Evolutionary conservation across 2,329 filamentous ascomycete genomes (phyloP), one percentile per base, ranked within the genome.

Genomic region (Truncatella angustata): DNA sequence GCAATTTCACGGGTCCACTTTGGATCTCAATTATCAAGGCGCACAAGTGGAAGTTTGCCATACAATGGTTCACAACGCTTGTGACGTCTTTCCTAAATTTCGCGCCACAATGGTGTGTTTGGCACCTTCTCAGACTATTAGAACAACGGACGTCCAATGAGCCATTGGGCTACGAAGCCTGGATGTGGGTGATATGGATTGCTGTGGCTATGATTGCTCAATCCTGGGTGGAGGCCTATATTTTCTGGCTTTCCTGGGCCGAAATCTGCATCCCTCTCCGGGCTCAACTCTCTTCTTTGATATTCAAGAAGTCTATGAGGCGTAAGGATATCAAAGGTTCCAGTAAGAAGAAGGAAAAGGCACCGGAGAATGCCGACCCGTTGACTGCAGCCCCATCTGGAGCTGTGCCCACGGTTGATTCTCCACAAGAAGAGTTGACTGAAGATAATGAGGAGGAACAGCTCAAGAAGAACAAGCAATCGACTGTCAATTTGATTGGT

Each of bases 301-400:
- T 93, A 14, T 93, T 92, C 60, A 81, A 86, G 54, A 94, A 94
- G 66, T 81, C 87, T 0, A 83, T 91, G 76, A 79, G 86, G 39
- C 80, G 86, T 45, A 93, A 93, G 65, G 89, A 92, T 65, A 82
- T 89, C 36, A 90, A 91, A 64, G 79, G 82, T 10, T 75, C 80
- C 4, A 74, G 73, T 32, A 84, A 80, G 61, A 75, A 66, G 40
- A 74, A 73, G 45, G 70, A 72, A 30, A 62, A 64, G 61, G 16
- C 60, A 59, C 34, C 59, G 12, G 65, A 67, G 39, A 58, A 69
- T 9, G 51, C 66, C 3, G 65, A 65, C 3, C 60, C 66, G 4
- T 56, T 58, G 3, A 57, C 63, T 32, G 57, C 60, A 21, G 66
- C 59, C 4, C 53, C 59, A 1, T 62, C 61, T 4, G 66, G 65